Conservation (phyloP, 208 protist species). For the Leishmania lainsoni region DNA sequence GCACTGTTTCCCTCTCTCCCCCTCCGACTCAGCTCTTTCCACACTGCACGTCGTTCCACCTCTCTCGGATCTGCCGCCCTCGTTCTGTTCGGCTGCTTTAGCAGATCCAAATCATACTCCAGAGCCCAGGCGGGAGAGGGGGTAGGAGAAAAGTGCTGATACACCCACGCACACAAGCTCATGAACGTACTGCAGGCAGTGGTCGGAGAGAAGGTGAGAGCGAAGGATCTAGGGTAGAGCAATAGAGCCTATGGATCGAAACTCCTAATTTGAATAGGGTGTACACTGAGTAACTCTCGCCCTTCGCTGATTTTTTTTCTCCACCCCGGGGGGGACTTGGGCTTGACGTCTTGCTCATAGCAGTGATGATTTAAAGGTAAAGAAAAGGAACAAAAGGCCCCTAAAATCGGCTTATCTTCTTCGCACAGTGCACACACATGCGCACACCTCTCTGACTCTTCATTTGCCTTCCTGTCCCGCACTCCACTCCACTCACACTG, state of each 20-base stretch:
- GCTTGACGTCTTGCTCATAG: not conserved
- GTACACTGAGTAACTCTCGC: not conserved
- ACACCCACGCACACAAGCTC: not conserved
- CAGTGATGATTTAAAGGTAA: not conserved
- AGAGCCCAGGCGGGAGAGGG: not conserved
- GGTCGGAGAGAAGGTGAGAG: not conserved
- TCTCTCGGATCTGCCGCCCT: not conserved
- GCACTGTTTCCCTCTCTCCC: not conserved
- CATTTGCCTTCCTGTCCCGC: not conserved
- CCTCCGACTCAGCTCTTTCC: not conserved
- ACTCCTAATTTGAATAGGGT: not conserved
- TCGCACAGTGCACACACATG: not conserved
- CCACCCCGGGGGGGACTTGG: not conserved
- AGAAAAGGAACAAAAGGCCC: not conserved
- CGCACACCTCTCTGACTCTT: not conserved
- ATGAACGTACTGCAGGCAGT: not conserved
- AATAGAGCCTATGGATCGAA: not conserved
- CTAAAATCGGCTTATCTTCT: not conserved
- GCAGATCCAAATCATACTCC: not conserved
- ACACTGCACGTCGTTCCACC: not conserved
- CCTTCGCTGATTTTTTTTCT: constrained; percentile 11
- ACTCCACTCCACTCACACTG: not conserved
- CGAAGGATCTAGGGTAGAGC: not conserved
- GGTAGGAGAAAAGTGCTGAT: not conserved
- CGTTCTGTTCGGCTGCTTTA: not conserved